Evolutionary conservation across 2,329 filamentous ascomycete genomes (phyloP), one percentile per base, ranked within the genome.

Genomic region (Fusarium poae): DNA sequence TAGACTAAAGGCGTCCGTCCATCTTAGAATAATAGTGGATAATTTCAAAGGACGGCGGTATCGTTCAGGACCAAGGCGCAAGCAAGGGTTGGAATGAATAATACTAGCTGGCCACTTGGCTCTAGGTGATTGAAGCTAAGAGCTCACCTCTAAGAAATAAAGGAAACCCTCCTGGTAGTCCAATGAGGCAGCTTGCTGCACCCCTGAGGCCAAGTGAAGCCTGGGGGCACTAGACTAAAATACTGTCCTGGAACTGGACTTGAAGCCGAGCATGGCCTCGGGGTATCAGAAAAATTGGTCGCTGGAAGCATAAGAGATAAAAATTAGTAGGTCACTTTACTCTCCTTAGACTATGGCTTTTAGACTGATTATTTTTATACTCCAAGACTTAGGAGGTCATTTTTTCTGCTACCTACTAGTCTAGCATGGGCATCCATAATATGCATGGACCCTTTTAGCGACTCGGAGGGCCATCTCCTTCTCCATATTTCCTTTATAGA

Each of bases 11-110:
- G 48, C 23, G 25, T 50, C 48, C 48, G n/a, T 50, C 48, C 48
- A 23, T 50, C 30, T 39, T 20, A n/a, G 32, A 50, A 50, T 51
- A 63, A 64, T 67, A 67, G 67, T 68, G 67, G 67, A 65, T 67
- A 55, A 54, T 44, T 21, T 42, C 45, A 60, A 44, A 49, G 43
- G 29, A 44, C 32, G 50, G 45, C 49, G 61, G 51, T 44, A 42
- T 58, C 57, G 46, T 57, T 58, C 30, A 63, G 32, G 27, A 53
- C 51, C 43, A 45, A n/a, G n/a, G n/a, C n/a, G n/a, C n/a, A n/a
- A n/a, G n/a, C n/a, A n/a, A 27, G 27, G 30, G 61, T 43, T 42
- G 42, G 30, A 45, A 45, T 45, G n/a, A 52, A 53, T 43, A 35
- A 2, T 16, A 34, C 20, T 20, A 65, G 30, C 51, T 52, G 54